Evolutionary conservation across 1,139 yeast genomes (phyloP).

Genomic region (Wickerhamiella pararugosa): DNA sequence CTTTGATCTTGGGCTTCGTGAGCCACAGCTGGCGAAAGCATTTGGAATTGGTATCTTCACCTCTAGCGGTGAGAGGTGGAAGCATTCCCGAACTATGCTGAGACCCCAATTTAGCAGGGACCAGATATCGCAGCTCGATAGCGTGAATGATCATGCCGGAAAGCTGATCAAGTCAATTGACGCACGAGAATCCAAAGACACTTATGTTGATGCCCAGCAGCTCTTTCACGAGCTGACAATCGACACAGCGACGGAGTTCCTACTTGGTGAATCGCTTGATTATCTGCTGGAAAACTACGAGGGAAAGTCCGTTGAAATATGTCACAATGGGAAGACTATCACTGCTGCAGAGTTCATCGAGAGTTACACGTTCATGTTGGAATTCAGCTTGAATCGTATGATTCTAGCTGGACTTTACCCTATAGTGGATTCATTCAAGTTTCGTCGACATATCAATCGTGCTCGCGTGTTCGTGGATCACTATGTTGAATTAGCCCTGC

Average conservation of each 20-base stretch:
- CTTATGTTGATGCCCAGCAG: constrained; percentile 33
- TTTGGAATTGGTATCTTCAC: constrained; percentile 48
- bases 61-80: constrained; percentile 41
- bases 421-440: constrained; percentile 25
- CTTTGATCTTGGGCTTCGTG: constrained; percentile 36
- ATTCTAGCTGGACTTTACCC: constrained; percentile 28
- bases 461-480: constrained; percentile 24
- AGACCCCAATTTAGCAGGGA: constrained; percentile 46
- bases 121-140: constrained; percentile 36
- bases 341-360: constrained; percentile 27
- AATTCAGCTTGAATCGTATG: constrained; percentile 28
- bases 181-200: background rate
- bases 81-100: constrained; percentile 41
- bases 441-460: constrained; percentile 19
- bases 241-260: constrained; percentile 44
- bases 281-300: constrained; percentile 18
- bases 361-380: constrained; percentile 32
- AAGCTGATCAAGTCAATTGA: constrained; percentile 19
- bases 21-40: constrained; percentile 8
- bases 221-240: constrained; percentile 38
- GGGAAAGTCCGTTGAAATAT: background rate
- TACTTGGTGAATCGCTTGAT: constrained; percentile 40
- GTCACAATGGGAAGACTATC: constrained; percentile 12
- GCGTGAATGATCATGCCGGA: constrained; percentile 35
- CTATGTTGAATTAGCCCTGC: constrained; percentile 22